Evolutionary conservation across 192 early-diverging fungal species (phyloP), one percentile per base, ranked within the genome.

Genomic region (Coemansia sp.): DNA sequence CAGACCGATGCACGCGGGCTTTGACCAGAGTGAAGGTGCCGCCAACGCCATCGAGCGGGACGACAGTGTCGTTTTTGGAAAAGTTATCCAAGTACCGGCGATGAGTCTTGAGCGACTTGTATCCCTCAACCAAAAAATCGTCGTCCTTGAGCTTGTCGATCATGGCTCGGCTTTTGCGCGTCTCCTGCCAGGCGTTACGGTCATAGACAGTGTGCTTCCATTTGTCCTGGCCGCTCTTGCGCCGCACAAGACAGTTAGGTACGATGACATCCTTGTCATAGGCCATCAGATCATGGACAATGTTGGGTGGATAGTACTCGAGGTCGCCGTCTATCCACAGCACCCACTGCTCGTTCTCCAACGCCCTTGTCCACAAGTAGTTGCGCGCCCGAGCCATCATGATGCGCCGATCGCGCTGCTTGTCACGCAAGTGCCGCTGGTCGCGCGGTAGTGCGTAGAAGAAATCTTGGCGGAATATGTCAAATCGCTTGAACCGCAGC

Each of bases 281-380:
- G 0, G 70, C 63, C 65, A 87, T 90, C 63, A 90, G 59, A 29
- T 87, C 83, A 21, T 74, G 70, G 15, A 88, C 56, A 39, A 88
- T 59, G 18, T 78, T 82, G 8, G 80, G 75, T 5, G 88, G 83
- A 39, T 88, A 90, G 55, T 84, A 81, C 21, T 85, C 72, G n/a
- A 90, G 82, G 67, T 90, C 88, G 12, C 82, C 84, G 40, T 90
- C 88, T 4, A 90, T 69, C 88, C 88, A 90, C 11, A 90, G 71
- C 12, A 90, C 87, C 88, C 88, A 90, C 10, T 82, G 76, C 29
- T 86, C 84, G 53, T 83, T 76, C n/a, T 64, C 56, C 5, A 90
- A 58, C 0, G 88, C 80, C 7, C 82, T 69, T 1, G 81, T 77
- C 63, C 87, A 73, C 24, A 88, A 61, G n/a, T 72, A 76, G 50